Evolutionary conservation across 495 filamentous ascomycete genomes (phyloP).

Genomic region (Chaetomidium leptoderma): DNA sequence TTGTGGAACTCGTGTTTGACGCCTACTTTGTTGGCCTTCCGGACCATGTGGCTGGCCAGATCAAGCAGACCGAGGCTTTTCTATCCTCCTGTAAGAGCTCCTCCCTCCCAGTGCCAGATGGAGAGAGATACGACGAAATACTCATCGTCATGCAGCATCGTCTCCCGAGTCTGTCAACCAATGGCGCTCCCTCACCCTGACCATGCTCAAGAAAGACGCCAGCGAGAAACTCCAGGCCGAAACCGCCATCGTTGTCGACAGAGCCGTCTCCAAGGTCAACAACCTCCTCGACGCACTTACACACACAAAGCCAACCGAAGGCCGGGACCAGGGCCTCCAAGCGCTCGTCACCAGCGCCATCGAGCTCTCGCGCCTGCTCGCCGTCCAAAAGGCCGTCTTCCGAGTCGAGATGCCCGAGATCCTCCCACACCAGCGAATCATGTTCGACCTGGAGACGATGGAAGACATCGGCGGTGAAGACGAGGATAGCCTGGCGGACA

Average conservation of each 20-base stretch:
- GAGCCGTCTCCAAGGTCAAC: conserved; percentile 38
- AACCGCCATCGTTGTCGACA: conserved; percentile 35
- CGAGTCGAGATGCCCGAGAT: conserved; percentile 48
- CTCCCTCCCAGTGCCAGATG: not conserved
- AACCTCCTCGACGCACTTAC: conserved; percentile 41
- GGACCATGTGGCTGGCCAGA: conserved; percentile 37
- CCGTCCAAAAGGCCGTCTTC: conserved; percentile 52
- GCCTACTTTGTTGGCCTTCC: conserved; percentile 51
- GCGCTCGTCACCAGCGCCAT: conserved; percentile 44
- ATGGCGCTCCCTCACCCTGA: conserved; percentile 52
- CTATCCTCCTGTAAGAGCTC: conserved; percentile 41
- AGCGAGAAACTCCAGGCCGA: conserved; percentile 39
- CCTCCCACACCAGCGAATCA: conserved; percentile 42
- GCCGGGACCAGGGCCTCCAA: conserved; percentile 44
- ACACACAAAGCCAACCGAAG: conserved; percentile 37
- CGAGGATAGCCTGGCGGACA: conserved; percentile 41
- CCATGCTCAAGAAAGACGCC: conserved; percentile 47
- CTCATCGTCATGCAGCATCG: conserved; percentile 25
- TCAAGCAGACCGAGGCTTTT: conserved; percentile 44
- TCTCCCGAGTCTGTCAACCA: conserved; percentile 49
- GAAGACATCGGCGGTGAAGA: conserved; percentile 56
- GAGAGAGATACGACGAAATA: not conserved
- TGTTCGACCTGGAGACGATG: conserved; percentile 51
- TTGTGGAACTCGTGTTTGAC: conserved; percentile 50
- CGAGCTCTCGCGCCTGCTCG: conserved; percentile 47